Conservation (phyloP, 2,329 filamentous ascomycete species). For the Mariannaea elegans region DNA sequence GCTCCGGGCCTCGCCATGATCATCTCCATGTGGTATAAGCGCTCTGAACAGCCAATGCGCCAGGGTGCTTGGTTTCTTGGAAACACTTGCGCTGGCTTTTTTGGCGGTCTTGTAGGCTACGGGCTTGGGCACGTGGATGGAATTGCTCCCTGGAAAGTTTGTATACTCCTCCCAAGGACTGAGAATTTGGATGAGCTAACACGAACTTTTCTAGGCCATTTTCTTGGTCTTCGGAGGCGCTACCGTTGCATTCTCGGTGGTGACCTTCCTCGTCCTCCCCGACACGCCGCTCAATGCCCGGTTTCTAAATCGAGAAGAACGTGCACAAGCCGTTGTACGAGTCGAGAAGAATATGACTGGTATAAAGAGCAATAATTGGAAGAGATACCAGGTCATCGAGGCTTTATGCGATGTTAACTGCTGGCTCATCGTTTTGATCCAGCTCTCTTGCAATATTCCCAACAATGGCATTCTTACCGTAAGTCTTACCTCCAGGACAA, state of each 20-base stretch:
- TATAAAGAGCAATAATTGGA: conserved; percentile 39
- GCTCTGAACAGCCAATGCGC: conserved; percentile 40
- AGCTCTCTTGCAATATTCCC: conserved; percentile 40
- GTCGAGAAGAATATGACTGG: conserved; percentile 47
- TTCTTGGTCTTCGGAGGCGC: conserved; percentile 37
- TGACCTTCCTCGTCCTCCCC: conserved; percentile 31
- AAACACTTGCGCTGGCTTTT: conserved; percentile 42
- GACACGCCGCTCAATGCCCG: conserved; percentile 38
- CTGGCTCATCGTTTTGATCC: conserved; percentile 39
- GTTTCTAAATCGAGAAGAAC: conserved; percentile 40
- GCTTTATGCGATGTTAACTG: conserved; percentile 27
- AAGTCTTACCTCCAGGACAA: neutral
- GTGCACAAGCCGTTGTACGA: conserved; percentile 41
- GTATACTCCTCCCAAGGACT: neutral
- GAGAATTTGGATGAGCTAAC: neutral
- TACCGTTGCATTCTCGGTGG: conserved; percentile 31
- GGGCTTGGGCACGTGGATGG: conserved; percentile 41
- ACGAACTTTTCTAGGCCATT: conserved; percentile 4
- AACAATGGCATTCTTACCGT: conserved; percentile 35
- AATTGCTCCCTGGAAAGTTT: conserved; percentile 43
- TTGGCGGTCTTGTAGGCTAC: conserved; percentile 42
- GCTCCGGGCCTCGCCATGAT: conserved; percentile 43
- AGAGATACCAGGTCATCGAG: conserved; percentile 3
- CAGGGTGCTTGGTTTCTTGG: conserved; percentile 47
- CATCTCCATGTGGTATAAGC: conserved; percentile 47